Evolutionary conservation across 768 basidiomycete genomes (phyloP).

Genomic region (Phanerochaete carnosa): DNA sequence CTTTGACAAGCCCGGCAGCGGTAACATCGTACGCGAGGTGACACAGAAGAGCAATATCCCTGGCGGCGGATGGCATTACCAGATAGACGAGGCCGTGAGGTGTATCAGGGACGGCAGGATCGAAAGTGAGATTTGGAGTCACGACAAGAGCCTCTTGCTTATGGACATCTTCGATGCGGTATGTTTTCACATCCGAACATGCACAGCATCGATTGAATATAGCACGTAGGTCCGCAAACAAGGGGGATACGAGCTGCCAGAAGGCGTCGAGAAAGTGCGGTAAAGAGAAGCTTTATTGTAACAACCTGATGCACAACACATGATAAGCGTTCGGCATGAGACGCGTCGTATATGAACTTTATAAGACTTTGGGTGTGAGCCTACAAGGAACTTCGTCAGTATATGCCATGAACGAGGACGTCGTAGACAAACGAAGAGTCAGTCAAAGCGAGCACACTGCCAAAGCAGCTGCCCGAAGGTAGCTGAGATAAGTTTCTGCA

Average conservation of each 20-base stretch:
- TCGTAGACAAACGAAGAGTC: conserved; percentile 22
- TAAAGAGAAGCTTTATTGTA: neutral
- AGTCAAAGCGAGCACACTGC: conserved; percentile 45
- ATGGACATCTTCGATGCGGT: conserved; percentile 90
- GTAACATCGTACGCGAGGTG: conserved; percentile 50
- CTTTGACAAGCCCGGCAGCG: conserved; percentile 44
- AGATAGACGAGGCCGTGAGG: conserved; percentile 86
- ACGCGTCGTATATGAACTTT: neutral
- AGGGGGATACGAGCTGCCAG: conserved; percentile 61
- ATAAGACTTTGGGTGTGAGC: too few relatives aligned
- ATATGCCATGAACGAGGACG: neutral
- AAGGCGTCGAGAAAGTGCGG: conserved; percentile 48
- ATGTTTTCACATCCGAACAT: conserved; percentile 3
- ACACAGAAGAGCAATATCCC: conserved; percentile 53
- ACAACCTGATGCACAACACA: neutral
- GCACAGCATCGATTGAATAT: neutral
- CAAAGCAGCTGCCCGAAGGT: conserved; percentile 68
- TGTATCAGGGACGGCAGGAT: conserved; percentile 70
- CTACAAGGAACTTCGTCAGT: neutral
- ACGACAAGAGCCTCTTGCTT: conserved; percentile 74
- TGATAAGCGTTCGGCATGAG: neutral
- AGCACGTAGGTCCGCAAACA: conserved; percentile 56
- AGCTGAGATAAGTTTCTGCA: conserved; percentile 91
- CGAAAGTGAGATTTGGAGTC: conserved; percentile 73
- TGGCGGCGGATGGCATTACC: conserved; percentile 78